Evolutionary conservation across 176 grass and related monocot species (phyloP), one percentile per base, ranked within the genome.

Genomic region (Juncus effusus): DNA sequence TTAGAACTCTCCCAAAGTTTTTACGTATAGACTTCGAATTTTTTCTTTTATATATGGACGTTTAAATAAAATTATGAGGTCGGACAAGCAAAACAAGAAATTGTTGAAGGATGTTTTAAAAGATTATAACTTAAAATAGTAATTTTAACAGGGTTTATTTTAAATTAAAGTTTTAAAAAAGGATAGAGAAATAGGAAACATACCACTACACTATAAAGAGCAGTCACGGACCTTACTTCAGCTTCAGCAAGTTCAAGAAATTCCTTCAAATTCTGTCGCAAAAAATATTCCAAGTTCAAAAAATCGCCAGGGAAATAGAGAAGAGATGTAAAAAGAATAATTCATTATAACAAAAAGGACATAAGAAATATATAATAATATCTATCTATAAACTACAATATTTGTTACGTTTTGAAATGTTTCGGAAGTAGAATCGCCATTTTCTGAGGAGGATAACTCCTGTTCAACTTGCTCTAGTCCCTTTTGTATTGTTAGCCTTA

Each of bases 401-500:
- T 38, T 68, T 35, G 28, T 44, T 47, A 96, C 93, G 84, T 81
- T 85, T 79, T 86, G 77, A 79, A 96, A 96, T 63, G 74, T 85
- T 73, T 80, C 68, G 68, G 87, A 86, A 42, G 69, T 76, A 86
- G 85, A 86, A 68, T 75, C 85, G 67, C 88, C 88, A 52, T 57
- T 93, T 57, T 81, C 79, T 63, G 88, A 89, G 49, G 82, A 79
- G 58, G 82, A 68, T 64, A 97, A 39, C 85, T 92, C 93, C 63
- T 97, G 56, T 73, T 92, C 85, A 72, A 97, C 85, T 13, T 89
- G 86, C 73, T 92, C 82, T 67, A 97, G 42, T 65, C 93, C 93
- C 61, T 92, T 86, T 12, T 62, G 73, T 78, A 97, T 89, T 3
- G 84, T 87, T 84, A 91, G 82, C 93, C 91, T 97, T 85, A 85